Evolutionary conservation across 2,329 filamentous ascomycete species (phyloP), one percentile per base, ranked within the genome.

Genomic region (Elsinoe arachidis): DNA sequence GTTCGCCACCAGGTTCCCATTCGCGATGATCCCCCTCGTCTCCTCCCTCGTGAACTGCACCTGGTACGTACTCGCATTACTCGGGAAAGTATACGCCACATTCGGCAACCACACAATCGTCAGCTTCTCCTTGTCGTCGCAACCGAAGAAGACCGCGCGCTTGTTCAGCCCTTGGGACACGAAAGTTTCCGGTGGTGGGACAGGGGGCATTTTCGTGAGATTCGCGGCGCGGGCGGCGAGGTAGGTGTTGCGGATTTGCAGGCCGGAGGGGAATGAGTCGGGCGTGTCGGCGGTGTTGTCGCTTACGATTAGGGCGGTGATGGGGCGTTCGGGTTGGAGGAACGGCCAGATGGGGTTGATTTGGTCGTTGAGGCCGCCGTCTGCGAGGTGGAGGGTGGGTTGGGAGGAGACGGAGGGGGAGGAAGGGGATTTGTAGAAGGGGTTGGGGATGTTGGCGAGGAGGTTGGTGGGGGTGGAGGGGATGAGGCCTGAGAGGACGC

Each of bases 261-360:
- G 78, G 58, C 82, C 83, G 66, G 85, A 79, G 62, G 83, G 83
- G 76, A 79, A 86, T 69, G 73, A 71, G 64, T 71, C 72, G 49
- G 72, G 67, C 0, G 80, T 84, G 69, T 87, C 84, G 63, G 81
- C 82, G 4, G 78, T 80, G 55, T 82, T 83, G 71, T 87, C 84
- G 65, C 82, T 76, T 52, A 83, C 82, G 68, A 86, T 78, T 65
- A 87, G 76, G 55, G 86, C 79, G 66, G 85, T 81, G 60, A 86
- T 74, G 58, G 72, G 68, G 57, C 82, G 78, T 5, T 73, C 63
- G 52, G 73, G 70, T 56, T 79, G 76, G 62, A 80, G 69, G 34
- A 81, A 72, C 0, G 78, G 78, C 69, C 74, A 76, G 58, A 80
- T 71, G 0, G 78, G 79, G 59, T 78, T 73, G 67, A 79, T 80